Percentiles rank a stretch among this genome's conserved stretches.
Conservation (phyloP, 305 asterid species). For the Plantago coronopus region DNA sequence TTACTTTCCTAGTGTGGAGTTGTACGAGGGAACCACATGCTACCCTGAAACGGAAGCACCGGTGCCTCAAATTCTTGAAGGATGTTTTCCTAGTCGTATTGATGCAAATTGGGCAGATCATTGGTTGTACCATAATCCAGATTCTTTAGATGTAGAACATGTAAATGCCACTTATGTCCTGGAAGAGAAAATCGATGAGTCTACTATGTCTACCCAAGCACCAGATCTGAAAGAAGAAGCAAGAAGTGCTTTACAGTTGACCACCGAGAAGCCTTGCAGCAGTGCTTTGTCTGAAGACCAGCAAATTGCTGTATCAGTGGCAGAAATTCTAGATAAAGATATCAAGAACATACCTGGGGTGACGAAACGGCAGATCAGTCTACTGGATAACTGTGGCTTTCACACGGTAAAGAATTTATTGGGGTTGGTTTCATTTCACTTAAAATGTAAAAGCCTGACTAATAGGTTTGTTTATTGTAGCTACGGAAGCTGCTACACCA, state of each 20-base stretch:
- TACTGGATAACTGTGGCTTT: constrained; percentile 75
- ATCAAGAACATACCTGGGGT: constrained; percentile 59
- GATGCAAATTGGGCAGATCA: constrained; percentile 53
- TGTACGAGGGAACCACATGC: constrained; percentile 54
- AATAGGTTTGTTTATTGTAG: constrained; percentile 44
- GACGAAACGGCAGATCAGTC: constrained; percentile 55
- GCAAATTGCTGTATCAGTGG: constrained; percentile 39
- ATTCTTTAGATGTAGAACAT: constrained; percentile 34
- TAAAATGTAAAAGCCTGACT: constrained; percentile 30
- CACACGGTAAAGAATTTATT: constrained; percentile 53
- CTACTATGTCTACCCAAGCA: constrained; percentile 32
- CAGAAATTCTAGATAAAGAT: constrained; percentile 61
- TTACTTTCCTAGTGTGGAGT: constrained; percentile 58
- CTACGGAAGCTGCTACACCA: constrained; percentile 82
- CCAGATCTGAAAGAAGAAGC: constrained; percentile 34
- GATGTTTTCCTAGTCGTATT: constrained; percentile 40
- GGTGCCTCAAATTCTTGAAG: constrained; percentile 52
- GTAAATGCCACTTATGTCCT: constrained; percentile 24
- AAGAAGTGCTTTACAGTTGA: constrained; percentile 33
- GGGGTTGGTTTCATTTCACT: constrained; percentile 11
- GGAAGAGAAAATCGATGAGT: constrained; percentile 33
- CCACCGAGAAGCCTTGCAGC: constrained; percentile 31
- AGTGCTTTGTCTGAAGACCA: constrained; percentile 28
- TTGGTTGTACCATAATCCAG: constrained; percentile 33
- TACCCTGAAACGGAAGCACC: constrained; percentile 39